These are phyloP conservation scores for Heliamphora exappendiculata DNA, from an alignment of 148 eudicot species.

Conservation along the genomic window DNA sequence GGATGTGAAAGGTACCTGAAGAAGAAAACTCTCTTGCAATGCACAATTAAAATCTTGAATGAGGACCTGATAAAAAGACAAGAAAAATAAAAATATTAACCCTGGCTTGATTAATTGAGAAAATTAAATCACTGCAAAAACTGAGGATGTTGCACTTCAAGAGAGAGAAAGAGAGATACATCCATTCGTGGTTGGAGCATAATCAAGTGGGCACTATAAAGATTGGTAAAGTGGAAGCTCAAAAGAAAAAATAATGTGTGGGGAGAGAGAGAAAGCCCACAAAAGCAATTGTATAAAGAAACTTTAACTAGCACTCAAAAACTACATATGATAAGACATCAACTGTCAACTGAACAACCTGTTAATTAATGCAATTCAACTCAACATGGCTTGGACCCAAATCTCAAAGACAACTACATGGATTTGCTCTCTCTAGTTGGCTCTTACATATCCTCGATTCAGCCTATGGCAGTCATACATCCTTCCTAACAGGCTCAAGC, in stretches of 20 bases:
- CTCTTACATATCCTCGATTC: not conserved
- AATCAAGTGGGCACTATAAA: not conserved
- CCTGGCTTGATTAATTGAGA: not conserved
- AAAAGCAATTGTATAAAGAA: not conserved
- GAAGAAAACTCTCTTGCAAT: conserved; percentile 89
- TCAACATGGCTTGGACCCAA: too few relatives aligned
- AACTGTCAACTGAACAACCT: not conserved
- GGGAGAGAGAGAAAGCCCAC: too few relatives aligned
- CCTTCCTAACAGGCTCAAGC: not conserved
- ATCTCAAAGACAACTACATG: too few relatives aligned
- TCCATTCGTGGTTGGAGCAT: not conserved
- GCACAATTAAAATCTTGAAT: conserved; percentile 96
- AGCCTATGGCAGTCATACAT: not conserved
- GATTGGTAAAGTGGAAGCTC: not conserved
- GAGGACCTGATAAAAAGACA: conserved; percentile 49
- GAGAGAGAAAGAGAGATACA: not conserved
- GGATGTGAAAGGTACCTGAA: conserved; percentile 80
- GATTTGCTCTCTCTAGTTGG: too few relatives aligned
- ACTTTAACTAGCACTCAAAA: not conserved
- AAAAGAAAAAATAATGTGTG: too few relatives aligned
- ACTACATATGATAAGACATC: not conserved
- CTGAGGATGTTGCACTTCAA: not conserved
- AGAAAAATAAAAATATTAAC: conserved; percentile 10
- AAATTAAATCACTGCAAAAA: not conserved
- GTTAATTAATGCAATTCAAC: too few relatives aligned